These are phyloP conservation scores for Inonotus obliquus DNA, from an alignment of 1,284 basidiomycete genomes.

Conservation along the genomic window DNA sequence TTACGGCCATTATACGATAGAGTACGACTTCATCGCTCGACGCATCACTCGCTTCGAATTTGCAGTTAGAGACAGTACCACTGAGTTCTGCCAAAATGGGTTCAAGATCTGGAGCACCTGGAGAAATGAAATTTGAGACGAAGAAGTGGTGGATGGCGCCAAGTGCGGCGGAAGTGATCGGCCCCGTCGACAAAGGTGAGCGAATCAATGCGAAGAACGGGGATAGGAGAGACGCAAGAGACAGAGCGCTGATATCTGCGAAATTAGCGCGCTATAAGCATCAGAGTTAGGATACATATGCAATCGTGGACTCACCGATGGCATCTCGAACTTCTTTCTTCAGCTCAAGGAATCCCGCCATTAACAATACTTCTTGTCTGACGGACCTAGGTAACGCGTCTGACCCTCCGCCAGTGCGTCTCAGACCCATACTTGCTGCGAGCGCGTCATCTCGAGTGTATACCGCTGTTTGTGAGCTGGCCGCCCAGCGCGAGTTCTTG, in stretches of 20 bases:
- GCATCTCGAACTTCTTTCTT: constrained; percentile 70
- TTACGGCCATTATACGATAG: constrained; percentile 87
- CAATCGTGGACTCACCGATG: constrained; percentile 52
- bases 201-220: constrained; percentile 94
- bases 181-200: constrained; percentile 89
- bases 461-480: constrained; percentile 47
- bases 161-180: constrained; percentile 88
- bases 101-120: constrained; percentile 47
- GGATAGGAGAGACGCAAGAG: constrained; percentile 60
- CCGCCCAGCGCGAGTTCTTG: constrained; percentile 92
- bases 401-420: constrained; percentile 47
- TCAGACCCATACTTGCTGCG: constrained; percentile 68
- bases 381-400: constrained; percentile 36
- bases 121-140: constrained; percentile 66
- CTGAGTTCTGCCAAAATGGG: constrained; percentile 81
- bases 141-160: constrained; percentile 87
- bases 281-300: neutral
- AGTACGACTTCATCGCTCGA: constrained; percentile 96
- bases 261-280: neutral
- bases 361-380: constrained; percentile 72
- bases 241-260: constrained; percentile 54
- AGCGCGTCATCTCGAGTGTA: constrained; percentile 59
- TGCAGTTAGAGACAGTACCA: constrained; percentile 89
- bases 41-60: constrained; percentile 95
- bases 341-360: constrained; percentile 86